phyloP scores from a whole-genome alignment of 371 early-diverging fungal species.

The Mortierella sp. region DNA sequence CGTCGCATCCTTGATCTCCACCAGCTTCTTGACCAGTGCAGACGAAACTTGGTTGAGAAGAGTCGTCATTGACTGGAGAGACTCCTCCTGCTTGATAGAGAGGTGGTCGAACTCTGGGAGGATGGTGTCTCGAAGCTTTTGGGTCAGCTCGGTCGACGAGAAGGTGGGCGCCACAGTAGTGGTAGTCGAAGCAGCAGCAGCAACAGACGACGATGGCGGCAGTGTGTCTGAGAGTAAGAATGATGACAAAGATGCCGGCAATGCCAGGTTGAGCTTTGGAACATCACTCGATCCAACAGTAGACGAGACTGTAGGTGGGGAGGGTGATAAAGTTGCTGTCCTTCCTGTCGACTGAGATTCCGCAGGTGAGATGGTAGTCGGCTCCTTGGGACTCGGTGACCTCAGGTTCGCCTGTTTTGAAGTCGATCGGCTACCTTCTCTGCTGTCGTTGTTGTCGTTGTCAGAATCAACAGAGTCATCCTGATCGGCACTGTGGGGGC shows the following conservation, averaged over 20 bases:
- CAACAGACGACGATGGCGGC: neutral
- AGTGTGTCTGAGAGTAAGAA: conserved; percentile 13
- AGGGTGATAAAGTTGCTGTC: neutral
- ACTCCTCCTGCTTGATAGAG: conserved; percentile 47
- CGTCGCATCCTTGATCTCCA: conserved; percentile 52
- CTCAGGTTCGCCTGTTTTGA: neutral
- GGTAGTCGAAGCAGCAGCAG: neutral
- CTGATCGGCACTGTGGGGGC: neutral
- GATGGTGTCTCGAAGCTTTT: conserved; percentile 45
- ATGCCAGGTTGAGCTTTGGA: conserved; percentile 13
- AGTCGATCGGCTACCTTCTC: too few relatives aligned
- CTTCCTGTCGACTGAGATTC: neutral
- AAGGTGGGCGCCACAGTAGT: neutral
- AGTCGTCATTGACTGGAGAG: conserved; percentile 37
- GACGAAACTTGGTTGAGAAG: conserved; percentile 44
- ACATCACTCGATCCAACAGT: neutral
- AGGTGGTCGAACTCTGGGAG: conserved; percentile 52
- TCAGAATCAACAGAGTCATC: neutral
- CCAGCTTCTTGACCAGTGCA: conserved; percentile 17
- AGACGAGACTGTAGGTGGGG: neutral
- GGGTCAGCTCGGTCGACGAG: conserved; percentile 33
- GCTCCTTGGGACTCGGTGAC: neutral
- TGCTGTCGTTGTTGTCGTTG: neutral
- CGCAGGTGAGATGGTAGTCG: neutral
- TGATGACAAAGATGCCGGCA: conserved; percentile 30